Evolutionary conservation across 345 rosid species (phyloP).

Genomic region (Gynandropsis gynandra): DNA sequence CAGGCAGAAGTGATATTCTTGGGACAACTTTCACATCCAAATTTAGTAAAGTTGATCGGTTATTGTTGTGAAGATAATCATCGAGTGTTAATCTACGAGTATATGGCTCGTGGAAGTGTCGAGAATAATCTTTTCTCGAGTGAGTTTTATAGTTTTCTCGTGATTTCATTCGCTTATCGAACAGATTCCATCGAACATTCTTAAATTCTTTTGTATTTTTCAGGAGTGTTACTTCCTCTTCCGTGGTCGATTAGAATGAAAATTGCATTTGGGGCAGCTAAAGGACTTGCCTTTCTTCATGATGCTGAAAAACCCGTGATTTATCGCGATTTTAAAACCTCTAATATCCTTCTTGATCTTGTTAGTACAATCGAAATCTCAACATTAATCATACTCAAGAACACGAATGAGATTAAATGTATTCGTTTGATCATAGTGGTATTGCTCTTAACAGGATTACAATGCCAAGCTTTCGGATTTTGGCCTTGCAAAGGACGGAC

Average conservation of each 20-base stretch:
- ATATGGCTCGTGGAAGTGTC: slow-evolving; percentile 91
- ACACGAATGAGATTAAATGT: too few relatives aligned
- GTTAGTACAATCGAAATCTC: slow-evolving; percentile 34
- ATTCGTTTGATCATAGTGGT: too few relatives aligned
- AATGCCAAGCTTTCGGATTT: slow-evolving; percentile 92
- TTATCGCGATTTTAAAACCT: slow-evolving; percentile 93
- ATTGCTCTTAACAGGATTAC: slow-evolving; percentile 54
- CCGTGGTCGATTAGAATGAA: slow-evolving; percentile 87
- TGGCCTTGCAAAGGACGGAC: slow-evolving; percentile 97
- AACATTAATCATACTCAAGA: slow-evolving; percentile 10
- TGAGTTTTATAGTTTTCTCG: slow-evolving; percentile 31
- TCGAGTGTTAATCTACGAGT: slow-evolving; percentile 79
- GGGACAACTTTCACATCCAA: slow-evolving; percentile 96
- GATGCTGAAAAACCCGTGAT: slow-evolving; percentile 95
- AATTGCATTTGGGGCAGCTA: slow-evolving; percentile 91
- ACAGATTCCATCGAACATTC: neutral
- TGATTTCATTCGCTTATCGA: slow-evolving; percentile 4
- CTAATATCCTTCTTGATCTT: slow-evolving; percentile 80
- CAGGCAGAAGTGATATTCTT: slow-evolving; percentile 97
- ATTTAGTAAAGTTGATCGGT: slow-evolving; percentile 85
- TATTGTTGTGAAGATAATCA: slow-evolving; percentile 90
- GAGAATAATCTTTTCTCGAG: slow-evolving; percentile 85
- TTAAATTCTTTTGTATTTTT: slow-evolving; percentile 15
- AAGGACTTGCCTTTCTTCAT: slow-evolving; percentile 94
- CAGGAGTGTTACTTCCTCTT: slow-evolving; percentile 89